phyloP scores from a whole-genome alignment of 345 rosid genomes.

The Schrenkiella parvula region DNA sequence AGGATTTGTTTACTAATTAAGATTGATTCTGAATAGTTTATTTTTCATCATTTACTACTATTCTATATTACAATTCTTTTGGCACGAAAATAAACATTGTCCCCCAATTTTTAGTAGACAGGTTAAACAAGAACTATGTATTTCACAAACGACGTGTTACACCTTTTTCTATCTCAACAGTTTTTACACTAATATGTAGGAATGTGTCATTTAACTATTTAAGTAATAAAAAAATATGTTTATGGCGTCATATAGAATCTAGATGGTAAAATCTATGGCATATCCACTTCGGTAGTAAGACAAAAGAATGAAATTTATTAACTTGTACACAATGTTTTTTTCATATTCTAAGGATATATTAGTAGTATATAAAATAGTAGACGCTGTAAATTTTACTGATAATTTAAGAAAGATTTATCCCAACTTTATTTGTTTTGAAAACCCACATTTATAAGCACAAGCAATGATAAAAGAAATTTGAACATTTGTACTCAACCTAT shows the following conservation, averaged over 20 bases:
- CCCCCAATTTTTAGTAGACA: not conserved
- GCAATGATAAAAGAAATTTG: not conserved
- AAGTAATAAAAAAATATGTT: not conserved
- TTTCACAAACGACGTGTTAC: too few relatives aligned
- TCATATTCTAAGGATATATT: not conserved
- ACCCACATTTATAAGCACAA: not conserved
- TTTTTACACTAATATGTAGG: not conserved
- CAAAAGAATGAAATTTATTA: not conserved
- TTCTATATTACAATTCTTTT: not conserved
- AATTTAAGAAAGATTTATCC: not conserved
- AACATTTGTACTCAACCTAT: not conserved
- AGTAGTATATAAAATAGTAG: not conserved
- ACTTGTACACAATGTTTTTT: not conserved
- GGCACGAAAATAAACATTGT: not conserved
- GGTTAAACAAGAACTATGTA: not conserved
- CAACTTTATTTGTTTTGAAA: not conserved
- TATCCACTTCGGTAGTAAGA: not conserved
- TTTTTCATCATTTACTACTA: not conserved
- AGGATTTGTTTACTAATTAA: conserved; percentile 18
- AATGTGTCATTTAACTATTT: not conserved
- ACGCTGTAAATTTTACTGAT: not conserved
- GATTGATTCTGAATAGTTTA: not conserved
- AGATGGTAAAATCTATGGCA: not conserved
- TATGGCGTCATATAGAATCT: not conserved
- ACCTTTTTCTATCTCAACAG: not conserved